phyloP scores from a whole-genome alignment of 441 rosid genomes.

The Melastoma candidum region DNA sequence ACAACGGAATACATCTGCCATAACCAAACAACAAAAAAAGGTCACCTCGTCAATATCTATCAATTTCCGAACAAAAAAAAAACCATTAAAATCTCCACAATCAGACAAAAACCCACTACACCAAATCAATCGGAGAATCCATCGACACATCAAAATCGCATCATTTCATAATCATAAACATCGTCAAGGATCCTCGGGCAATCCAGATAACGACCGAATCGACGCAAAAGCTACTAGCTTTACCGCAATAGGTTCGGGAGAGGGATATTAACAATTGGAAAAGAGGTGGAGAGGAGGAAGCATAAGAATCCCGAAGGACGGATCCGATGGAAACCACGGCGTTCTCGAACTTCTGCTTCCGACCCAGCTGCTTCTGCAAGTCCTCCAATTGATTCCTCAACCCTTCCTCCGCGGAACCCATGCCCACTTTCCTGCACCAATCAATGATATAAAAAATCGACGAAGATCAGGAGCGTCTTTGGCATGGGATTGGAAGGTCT shows the following conservation, averaged over 20 bases:
- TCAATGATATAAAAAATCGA: too few relatives aligned
- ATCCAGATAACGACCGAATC: too few relatives aligned
- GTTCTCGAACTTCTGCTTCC: conserved; percentile 67
- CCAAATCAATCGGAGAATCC: too few relatives aligned
- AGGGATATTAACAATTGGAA: conserved; percentile 38
- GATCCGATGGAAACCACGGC: conserved; percentile 53
- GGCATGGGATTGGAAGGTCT: too few relatives aligned
- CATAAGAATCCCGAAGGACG: conserved; percentile 35
- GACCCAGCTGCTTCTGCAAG: conserved; percentile 61
- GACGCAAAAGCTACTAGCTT: too few relatives aligned
- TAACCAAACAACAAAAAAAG: not conserved
- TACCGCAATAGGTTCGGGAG: not conserved
- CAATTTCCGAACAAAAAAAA: not conserved
- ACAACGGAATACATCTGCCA: conserved; percentile 58
- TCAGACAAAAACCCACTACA: too few relatives aligned
- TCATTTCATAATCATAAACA: too few relatives aligned
- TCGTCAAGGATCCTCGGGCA: too few relatives aligned
- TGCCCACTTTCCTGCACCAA: not conserved
- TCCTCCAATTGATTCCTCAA: conserved; percentile 38
- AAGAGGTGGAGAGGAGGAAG: conserved; percentile 52
- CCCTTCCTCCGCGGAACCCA: conserved; percentile 15
- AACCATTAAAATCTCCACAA: too few relatives aligned
- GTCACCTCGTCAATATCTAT: not conserved
- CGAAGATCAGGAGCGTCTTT: too few relatives aligned
- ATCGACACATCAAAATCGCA: too few relatives aligned